Percentiles rank a stretch among this genome's conserved stretches.
Evolutionary conservation across 106 monocot species (phyloP).

Genomic region (Dactylorhiza incarnata): DNA sequence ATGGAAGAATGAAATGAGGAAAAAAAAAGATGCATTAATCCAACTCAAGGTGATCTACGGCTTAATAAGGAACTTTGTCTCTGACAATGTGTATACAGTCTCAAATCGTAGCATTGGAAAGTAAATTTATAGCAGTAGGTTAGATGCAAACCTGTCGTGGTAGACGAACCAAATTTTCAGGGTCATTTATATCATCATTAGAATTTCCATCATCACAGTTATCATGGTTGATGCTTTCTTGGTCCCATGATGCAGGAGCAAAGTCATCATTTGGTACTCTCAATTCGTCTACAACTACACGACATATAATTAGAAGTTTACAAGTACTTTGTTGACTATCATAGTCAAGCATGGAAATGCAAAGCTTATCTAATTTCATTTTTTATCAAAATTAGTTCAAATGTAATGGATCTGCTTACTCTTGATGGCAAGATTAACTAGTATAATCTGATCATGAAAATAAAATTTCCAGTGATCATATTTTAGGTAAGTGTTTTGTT

Average conservation of each 20-base stretch:
- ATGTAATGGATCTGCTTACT: background rate
- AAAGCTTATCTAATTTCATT: background rate
- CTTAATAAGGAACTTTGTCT: too few relatives aligned
- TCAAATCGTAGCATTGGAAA: too few relatives aligned
- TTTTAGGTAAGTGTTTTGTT: background rate
- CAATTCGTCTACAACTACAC: constrained; percentile 20
- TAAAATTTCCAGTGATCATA: background rate
- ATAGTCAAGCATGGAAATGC: background rate
- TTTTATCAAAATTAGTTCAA: background rate
- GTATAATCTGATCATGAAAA: background rate
- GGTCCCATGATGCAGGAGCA: constrained; percentile 28
- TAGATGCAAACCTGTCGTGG: constrained; percentile 13
- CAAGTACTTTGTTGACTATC: background rate
- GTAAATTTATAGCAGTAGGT: background rate
- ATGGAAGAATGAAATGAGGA: too few relatives aligned
- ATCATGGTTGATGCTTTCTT: constrained; percentile 28
- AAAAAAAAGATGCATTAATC: too few relatives aligned
- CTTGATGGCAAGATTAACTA: background rate
- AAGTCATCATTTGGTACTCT: constrained; percentile 10
- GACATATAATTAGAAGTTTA: background rate
- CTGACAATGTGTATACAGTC: too few relatives aligned
- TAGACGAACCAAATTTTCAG: constrained; percentile 14
- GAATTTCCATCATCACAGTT: constrained; percentile 34
- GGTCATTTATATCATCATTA: constrained; percentile 29
- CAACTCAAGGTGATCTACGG: too few relatives aligned